Evolutionary conservation across 2,329 filamentous ascomycete genomes (phyloP), one percentile per base, ranked within the genome.

Genomic region (Trichoderma afroharzianum): DNA sequence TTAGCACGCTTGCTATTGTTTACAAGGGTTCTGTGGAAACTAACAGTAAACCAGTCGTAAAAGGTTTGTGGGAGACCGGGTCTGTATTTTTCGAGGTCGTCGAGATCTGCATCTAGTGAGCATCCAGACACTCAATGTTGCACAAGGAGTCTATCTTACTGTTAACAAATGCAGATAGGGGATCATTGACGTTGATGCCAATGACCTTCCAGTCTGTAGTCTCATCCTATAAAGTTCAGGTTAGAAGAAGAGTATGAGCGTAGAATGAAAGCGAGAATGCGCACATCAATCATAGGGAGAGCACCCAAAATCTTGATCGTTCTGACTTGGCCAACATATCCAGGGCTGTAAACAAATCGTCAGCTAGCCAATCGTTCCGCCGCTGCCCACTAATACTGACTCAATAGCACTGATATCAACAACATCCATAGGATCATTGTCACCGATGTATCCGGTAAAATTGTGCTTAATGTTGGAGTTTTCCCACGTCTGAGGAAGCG

Each of bases 401-500:
- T 78, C 77, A 50, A 82, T 78, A 9, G 77, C 72, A 62, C 76
- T 79, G 47, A 82, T 78, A 36, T 84, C 82, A 18, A 83, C 82
- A 1, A 84, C 64, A 64, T 84, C 82, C 18, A 84, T 79, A 0
- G 82, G 82, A 24, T 84, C 82, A 9, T 84, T 84, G 71, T 84
- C 82, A 0, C 82, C 82, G 1, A 77, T 71, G 7, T 73, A 77
- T 0, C 78, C 78, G 18, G 82, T 84, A 67, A 82, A 81, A 21
- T 78, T 75, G 59, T 83, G 81, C 21, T 81, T 73, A 43, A 80
- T 77, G 71, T 83, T 84, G 26, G 82, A 81, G 63, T 80, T 81
- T 74, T 84, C 82, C 82, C 82, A 84, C 0, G 82, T 84, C 73
- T 84, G 83, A 0, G 82, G 82, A 24, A 84, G 82, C 5, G 82